Base-by-base conservation (phyloP, 305 asterid genomes). In the Solanum hybrid region DNA sequence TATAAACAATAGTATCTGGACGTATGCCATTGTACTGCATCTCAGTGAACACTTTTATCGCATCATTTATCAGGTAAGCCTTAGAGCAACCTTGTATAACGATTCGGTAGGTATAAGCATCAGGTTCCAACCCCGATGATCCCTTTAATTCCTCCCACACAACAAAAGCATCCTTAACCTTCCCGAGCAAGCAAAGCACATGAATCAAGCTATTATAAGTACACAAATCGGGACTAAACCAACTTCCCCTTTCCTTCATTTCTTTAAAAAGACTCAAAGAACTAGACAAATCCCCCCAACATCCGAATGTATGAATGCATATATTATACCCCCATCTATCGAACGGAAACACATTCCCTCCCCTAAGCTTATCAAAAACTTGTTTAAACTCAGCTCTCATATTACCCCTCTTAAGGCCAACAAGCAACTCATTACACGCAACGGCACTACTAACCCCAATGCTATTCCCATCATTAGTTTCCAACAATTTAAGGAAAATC, bases 121-220 rank as follows among this genome's bases (percentile, higher is more conserved):
- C 98, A 7, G 99, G 98, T 92, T 94, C 98, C 42, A 94, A 96
- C 86, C 95, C 98, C 3, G 98, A 96, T 76, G 99, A 97, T 36
- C 86, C 92, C 94, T 97, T 97, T 69, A 97, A 92, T 90, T 96
- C 99, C 92, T 94, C 98, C 99, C 98, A 96, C 72, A 97, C 97
- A 80, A 90, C 32, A 56, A 96, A 94, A 38, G 98, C 98, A 90
- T 97, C 99, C 90, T 93, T 93, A 86, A 97, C 95, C 93, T 93
- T 96, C 88, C 99, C 99, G 56, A 93, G 96, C 91, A 90, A 88
- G 95, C 95, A 96, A 90, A 97, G 96, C 89, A 95, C 98, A 5
- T 94, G 97, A 85, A 97, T 92, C 56, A 97, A 94, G 93, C 98
- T 97, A 90, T 97, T 97, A 90, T 96, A 96, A 7, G 99, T 96